Evolutionary conservation across 495 filamentous ascomycete species (phyloP).

Genomic region (Penicillium antarcticum): DNA sequence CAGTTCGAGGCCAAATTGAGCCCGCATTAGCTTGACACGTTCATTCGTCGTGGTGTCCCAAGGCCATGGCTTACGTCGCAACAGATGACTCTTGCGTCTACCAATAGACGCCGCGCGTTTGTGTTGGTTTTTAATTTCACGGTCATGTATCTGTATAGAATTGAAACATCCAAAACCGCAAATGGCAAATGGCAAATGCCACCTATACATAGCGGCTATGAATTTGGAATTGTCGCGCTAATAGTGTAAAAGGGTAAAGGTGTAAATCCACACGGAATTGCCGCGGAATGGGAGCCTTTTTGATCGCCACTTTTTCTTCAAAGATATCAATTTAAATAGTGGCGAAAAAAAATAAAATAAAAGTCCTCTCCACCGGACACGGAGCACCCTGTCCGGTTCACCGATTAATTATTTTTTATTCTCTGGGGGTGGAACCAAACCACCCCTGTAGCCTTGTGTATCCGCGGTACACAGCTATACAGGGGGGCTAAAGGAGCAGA

Average conservation of each 20-base stretch:
- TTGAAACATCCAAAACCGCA: conserved; percentile 18
- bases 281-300: conserved; percentile 6
- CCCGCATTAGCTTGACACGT: conserved; percentile 16
- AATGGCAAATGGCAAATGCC: too few species aligned
- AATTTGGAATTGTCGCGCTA: conserved; percentile 19
- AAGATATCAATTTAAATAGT: conserved; percentile 18
- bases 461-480: conserved; percentile 25
- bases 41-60: conserved; percentile 17
- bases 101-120: conserved; percentile 30
- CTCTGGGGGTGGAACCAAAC: conserved; percentile 17
- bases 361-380: background rate
- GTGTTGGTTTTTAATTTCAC: conserved; percentile 22
- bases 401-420: conserved; percentile 6
- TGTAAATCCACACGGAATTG: background rate
- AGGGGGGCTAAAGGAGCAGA: conserved; percentile 25
- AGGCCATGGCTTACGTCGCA: conserved; percentile 22
- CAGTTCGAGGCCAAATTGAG: conserved; percentile 21
- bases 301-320: conserved; percentile 17
- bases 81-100: conserved; percentile 22
- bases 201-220: conserved; percentile 6
- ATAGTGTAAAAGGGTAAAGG: conserved; percentile 8
- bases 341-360: conserved; percentile 7
- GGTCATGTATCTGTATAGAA: background rate
- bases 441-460: conserved; percentile 25
- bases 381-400: conserved; percentile 19